Evolutionary conservation across 2,329 filamentous ascomycete species (phyloP).

Genomic region (Furcasterigmium furcatum): DNA sequence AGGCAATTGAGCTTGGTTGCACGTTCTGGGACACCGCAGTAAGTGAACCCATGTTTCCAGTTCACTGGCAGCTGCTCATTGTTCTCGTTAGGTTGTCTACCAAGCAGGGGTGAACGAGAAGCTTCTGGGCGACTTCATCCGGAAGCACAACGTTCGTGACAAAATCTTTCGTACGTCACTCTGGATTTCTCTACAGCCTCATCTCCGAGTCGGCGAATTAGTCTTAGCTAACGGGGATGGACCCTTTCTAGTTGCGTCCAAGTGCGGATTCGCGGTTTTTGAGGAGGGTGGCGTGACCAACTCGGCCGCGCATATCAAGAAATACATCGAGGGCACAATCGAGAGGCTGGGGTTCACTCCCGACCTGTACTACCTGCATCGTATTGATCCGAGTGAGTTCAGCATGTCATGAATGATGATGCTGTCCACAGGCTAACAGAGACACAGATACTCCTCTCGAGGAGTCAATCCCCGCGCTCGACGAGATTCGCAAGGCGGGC

Average conservation of each 20-base stretch:
- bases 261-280: conserved; percentile 39
- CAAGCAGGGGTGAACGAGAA: conserved; percentile 44
- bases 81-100: conserved; percentile 36
- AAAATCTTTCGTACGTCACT: conserved; percentile 40
- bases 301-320: conserved; percentile 39
- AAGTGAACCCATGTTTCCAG: conserved; percentile 15
- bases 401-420: too few relatives aligned
- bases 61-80: neutral
- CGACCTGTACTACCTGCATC: conserved; percentile 40
- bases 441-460: conserved; percentile 39
- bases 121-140: conserved; percentile 45
- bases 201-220: neutral
- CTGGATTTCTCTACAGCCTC: too few relatives aligned
- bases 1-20: conserved; percentile 42
- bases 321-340: conserved; percentile 46
- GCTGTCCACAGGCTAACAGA: too few relatives aligned
- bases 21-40: conserved; percentile 44
- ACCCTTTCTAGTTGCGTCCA: conserved; percentile 45
- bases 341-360: conserved; percentile 43
- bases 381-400: conserved; percentile 42
- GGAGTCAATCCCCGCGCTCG: conserved; percentile 42
- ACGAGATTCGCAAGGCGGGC: conserved; percentile 39
- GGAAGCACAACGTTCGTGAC: conserved; percentile 45
- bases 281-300: conserved; percentile 34
- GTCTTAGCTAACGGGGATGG: neutral